Percentiles rank a stretch among this genome's conserved stretches.
Conservation (phyloP, 2,329 filamentous ascomycete genomes). For the Pyrenophora tritici-repentis region DNA sequence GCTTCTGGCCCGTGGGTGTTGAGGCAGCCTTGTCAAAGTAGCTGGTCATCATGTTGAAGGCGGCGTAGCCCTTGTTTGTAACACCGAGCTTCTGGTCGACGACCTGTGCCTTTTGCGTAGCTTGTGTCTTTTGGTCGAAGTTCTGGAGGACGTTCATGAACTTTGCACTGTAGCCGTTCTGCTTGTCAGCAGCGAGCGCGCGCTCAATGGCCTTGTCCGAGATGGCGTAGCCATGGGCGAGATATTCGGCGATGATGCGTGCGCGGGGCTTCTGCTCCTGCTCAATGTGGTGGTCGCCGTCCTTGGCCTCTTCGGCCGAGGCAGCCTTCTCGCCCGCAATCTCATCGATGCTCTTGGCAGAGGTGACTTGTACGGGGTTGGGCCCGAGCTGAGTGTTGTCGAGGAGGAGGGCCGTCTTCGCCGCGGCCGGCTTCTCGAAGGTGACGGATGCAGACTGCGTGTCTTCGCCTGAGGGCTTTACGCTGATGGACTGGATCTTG, state of each 20-base stretch:
- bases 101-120: conserved; percentile 81
- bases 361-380: conserved; percentile 75
- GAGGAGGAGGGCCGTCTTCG: conserved; percentile 93
- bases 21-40: conserved; percentile 95
- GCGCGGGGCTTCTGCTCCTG: conserved; percentile 97
- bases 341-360: conserved; percentile 70
- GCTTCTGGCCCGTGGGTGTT: conserved; percentile 85
- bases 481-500: conserved; percentile 84
- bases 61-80: conserved; percentile 69
- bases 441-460: conserved; percentile 86
- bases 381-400: conserved; percentile 93
- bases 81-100: conserved; percentile 86
- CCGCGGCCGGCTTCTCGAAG: conserved; percentile 95
- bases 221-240: conserved; percentile 90
- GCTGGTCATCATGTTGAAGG: conserved; percentile 71
- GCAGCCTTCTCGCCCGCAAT: conserved; percentile 64
- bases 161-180: conserved; percentile 80
- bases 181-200: conserved; percentile 84
- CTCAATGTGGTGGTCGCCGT: conserved; percentile 70
- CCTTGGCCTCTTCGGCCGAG: conserved; percentile 55
- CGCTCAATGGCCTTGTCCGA: conserved; percentile 77
- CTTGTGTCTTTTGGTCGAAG: conserved; percentile 86
- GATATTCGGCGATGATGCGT: conserved; percentile 93
- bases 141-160: conserved; percentile 77
- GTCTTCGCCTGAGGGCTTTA: conserved; percentile 67